Evolutionary conservation across 306 rosid genomes (phyloP).

Genomic region (Rosa multiflora): DNA sequence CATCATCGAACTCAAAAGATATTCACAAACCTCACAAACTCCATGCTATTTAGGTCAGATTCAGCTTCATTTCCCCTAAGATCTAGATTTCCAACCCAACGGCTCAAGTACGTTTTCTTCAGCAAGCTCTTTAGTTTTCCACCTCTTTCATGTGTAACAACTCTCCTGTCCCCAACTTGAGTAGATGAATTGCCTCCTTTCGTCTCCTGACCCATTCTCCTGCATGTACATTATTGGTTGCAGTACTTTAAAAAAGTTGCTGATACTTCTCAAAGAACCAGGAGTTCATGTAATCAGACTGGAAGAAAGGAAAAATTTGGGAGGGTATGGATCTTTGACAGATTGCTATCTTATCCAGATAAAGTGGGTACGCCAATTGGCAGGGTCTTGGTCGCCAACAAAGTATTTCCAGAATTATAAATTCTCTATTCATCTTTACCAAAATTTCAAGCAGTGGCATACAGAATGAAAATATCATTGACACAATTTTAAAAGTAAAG

Average conservation of each 20-base stretch:
- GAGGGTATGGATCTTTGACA: background rate
- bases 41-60: slow-evolving; percentile 54
- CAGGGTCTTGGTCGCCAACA: background rate
- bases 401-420: background rate
- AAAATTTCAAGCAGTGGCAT: background rate
- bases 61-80: slow-evolving; percentile 51
- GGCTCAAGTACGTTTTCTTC: slow-evolving; percentile 78
- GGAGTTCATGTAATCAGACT: background rate
- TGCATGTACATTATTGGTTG: slow-evolving; percentile 31
- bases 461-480: background rate
- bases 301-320: background rate
- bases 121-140: slow-evolving; percentile 73
- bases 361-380: background rate
- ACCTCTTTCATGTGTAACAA: slow-evolving; percentile 51
- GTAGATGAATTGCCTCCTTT: slow-evolving; percentile 40
- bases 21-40: slow-evolving; percentile 77
- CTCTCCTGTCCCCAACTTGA: slow-evolving; percentile 44
- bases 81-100: slow-evolving; percentile 70
- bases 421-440: background rate
- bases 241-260: slow-evolving; percentile 15
- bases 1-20: slow-evolving; percentile 28
- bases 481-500: slow-evolving; percentile 21
- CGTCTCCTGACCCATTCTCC: slow-evolving; percentile 50
- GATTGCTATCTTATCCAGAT: background rate
- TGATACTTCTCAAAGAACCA: background rate